Evolutionary conservation across 192 early-diverging fungal genomes (phyloP), one percentile per base, ranked within the genome.

Genomic region (Tieghemiomyces parasiticus): DNA sequence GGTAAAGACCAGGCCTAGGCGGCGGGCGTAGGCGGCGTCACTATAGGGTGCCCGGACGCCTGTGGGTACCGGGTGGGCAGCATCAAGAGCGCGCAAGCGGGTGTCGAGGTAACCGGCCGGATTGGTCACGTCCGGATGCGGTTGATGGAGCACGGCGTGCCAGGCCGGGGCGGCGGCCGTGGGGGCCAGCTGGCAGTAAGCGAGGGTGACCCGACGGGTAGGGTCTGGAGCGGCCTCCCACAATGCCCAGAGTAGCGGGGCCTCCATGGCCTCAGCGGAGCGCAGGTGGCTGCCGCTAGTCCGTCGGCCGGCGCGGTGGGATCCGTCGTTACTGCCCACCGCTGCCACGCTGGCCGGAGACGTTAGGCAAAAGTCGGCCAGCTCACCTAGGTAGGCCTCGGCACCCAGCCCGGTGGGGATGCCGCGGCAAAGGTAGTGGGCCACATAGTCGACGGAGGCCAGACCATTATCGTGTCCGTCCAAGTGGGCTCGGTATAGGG

Each of bases 401-500:
- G 22, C 28, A 9, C 4, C 26, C n/a, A 14, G 19, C 25, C 14
- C n/a, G 14, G 50, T 26, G 26, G 26, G 14, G 28, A 52, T 28
- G 14, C 29, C 50, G 26, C 25, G 50, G 29, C 50, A 52, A 14
- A 52, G 50, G 19, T 29, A 14, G 28, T 52, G 29, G 26, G n/a
- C 2, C 50, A 2, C 22, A 0, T 26, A 26, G 50, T 20, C 22
- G 14, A 52, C n/a, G 29, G n/a, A 20, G 22, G 28, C 2, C 50
- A 52, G 50, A 20, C 28, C 22, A 16, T 26, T 26, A 6, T 22
- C 60, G 1, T 63, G 58, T 34, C 61, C 46, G 35, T 64, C 61
- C 29, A 71, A 50, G 14, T 59, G 31, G 1, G 60, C 68, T 34
- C 67, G 65, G 16, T 67, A 50, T 2, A 76, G 58, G n/a, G 68